Evolutionary conservation across 2,329 filamentous ascomycete species (phyloP).

Genomic region (Fusarium caatingaense): DNA sequence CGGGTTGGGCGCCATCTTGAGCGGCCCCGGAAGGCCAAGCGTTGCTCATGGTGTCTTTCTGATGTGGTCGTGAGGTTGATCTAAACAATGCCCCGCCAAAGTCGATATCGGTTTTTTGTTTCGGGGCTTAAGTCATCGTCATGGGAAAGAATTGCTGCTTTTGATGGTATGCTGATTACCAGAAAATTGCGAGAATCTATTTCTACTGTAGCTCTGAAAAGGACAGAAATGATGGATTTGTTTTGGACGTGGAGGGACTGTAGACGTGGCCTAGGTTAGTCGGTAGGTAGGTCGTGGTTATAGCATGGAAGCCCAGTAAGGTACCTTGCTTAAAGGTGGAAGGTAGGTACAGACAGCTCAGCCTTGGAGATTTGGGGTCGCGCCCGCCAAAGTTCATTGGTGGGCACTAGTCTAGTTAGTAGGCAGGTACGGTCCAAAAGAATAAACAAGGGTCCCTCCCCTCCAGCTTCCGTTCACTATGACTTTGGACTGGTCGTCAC

Average conservation of each 20-base stretch:
- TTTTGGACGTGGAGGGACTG: conserved; percentile 20
- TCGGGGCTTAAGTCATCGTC: conserved; percentile 33
- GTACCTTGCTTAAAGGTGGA: conserved; percentile 1
- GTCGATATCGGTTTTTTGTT: conserved; percentile 26
- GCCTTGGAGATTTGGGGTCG: conserved; percentile 32
- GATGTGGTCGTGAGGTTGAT: conserved; percentile 33
- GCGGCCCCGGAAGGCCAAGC: conserved; percentile 55
- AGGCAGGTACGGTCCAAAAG: conserved; percentile 9
- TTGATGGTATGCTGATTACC: conserved; percentile 1
- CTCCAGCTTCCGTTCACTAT: neutral
- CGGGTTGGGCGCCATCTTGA: conserved; percentile 48
- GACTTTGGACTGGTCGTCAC: conserved; percentile 7
- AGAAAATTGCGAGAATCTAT: neutral
- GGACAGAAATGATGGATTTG: conserved; percentile 14
- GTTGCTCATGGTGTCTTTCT: conserved; percentile 56
- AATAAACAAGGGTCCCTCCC: conserved; percentile 2
- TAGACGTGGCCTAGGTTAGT: conserved; percentile 24
- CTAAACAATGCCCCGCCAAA: conserved; percentile 43
- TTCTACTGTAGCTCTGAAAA: neutral
- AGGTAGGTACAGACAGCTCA: conserved; percentile 9
- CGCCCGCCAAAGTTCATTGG: conserved; percentile 40
- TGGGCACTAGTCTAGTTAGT: conserved; percentile 2
- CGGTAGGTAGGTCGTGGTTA: neutral
- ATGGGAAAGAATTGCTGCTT: conserved; percentile 8
- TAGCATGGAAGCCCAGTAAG: neutral